Evolutionary conservation across 441 rosid genomes (phyloP), one percentile per base, ranked within the genome.

Genomic region (Syzygium malaccense): DNA sequence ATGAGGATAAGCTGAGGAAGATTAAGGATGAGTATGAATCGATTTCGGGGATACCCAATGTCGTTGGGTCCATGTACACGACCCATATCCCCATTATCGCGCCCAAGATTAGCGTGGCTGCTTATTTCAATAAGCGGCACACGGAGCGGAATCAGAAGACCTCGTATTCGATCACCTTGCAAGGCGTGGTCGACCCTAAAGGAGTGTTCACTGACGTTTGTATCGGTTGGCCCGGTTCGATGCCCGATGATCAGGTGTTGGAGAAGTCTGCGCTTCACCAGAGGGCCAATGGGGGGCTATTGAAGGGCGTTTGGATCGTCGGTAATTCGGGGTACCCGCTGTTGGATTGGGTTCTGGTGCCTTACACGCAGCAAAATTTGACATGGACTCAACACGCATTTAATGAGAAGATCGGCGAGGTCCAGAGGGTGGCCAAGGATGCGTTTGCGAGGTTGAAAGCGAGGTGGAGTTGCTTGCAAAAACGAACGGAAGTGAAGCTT

Each of bases 141-240:
- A 95, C 98, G 0, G 98, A 95, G 92, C 92, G 98, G 94, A 95
- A 95, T 51, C 96, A 95, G 87, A 95, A 95, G 92, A 95, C 98
- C 45, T 95, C 98, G 4, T 95, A 95, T 53, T 95, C 98, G 0
- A 95, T 95, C 26, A 95, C 98, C 2, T 93, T 95, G 11, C 98
- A 95, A 85, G 98, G 96, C 1, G 98, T 95, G 62, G 95, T 95
- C 18, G 93, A 94, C 32, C 95, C 95, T 0, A 91, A 88, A 30
- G 96, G 98, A 0, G 94, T 94, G 30, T 95, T 95, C n/a, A 95
- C 96, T 1, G 98, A 95, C 88, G 95, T 95, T 32, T 95, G 96
- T 60, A 95, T 95, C 11, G 98, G 98, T 30, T 95, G 96, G 96
- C 98, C 98, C 1, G 98, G 98, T 18, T 95, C 98, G 32, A 95